Evolutionary conservation across 306 rosid genomes (phyloP), one percentile per base, ranked within the genome.

Genomic region (Corylus americana): DNA sequence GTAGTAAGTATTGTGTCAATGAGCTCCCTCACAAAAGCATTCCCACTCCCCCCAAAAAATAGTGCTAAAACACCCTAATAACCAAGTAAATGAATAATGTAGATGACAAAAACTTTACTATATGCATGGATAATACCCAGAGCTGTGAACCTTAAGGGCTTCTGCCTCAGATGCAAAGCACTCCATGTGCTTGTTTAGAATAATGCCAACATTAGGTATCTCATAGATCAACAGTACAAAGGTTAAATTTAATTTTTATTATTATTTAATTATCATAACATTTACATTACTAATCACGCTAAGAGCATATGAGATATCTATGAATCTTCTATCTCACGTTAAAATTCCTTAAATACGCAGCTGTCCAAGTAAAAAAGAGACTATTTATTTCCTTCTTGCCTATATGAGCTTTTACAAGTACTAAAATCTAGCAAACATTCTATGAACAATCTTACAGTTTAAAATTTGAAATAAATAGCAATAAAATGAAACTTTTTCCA

Each of bases 401-500:
- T 67, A 18, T 67, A 37, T 17, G 50, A 47, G 22, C 16, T 67
- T 67, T 67, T 18, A 64, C 8, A 48, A 39, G 39, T 42, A 9
- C 27, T 67, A 18, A 18, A 68, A 48, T 68, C 49, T n/a, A 17
- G 51, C 16, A 37, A 12, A 73, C 77, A 79, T 35, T 35, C 11
- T 31, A 44, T 74, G 64, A 63, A 39, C 70, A 16, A 66, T 16
- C 14, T 37, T 31, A 35, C 25, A 66, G 71, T 37, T 39, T 39
- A 44, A 17, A 25, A 68, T 18, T 18, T 39, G 16, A 68, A 42
- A 68, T 51, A 68, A 55, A 76, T 35, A 42, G 39, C 64, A 20
- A 54, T 13, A 54, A 71, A 39, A 51, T 35, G 77, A 58, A 37
- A 39, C 17, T 77, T 44, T 68, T 71, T 70, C 75, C 59, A 61